Evolutionary conservation across 2,329 filamentous ascomycete species (phyloP), one percentile per base, ranked within the genome.

Genomic region (Diaporthe sp.): DNA sequence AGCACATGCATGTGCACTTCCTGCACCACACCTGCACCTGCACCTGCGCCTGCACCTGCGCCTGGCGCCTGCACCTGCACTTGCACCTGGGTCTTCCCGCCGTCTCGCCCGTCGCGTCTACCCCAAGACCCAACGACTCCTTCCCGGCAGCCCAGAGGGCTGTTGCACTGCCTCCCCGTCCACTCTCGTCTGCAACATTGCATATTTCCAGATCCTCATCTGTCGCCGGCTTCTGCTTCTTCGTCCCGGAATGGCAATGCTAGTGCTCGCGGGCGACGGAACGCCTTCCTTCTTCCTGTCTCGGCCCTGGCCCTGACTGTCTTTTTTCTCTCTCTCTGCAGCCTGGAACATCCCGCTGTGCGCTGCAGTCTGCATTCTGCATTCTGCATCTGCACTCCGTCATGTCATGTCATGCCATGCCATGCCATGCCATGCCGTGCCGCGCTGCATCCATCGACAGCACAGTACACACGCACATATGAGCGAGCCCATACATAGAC

Each of bases 201-300:
- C 65, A 42, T 70, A 70, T 70, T 70, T 55, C 65, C 65, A 68
- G 65, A 55, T 70, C 65, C 65, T 70, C 65, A 70, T 70, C 65
- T 70, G 65, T 55, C 65, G 31, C n/a, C 4, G n/a, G 4, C 13
- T 39, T 25, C 65, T 70, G 65, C 65, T 70, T 70, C 65, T 70
- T 28, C n/a, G 34, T 70, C 65, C 65, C 34, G 49, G 65, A 55
- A 55, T 15, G 65, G 65, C 65, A 70, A 70, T 55, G 65, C 65
- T 70, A 70, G 49, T 70, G 65, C 49, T 70, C 65, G 49, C 34
- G 65, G 65, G 37, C 34, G 34, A 9, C 65, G 65, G 49, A 70
- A 70, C 9, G 15, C 8, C 31, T 53, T 70, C 31, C 65, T 70
- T 70, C 49, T 53, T 70, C 15, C 34, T 55, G 65, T 39, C 65